These are phyloP conservation scores for Phytophthora capsici DNA, from an alignment of 352 stramenopile genomes.

Conservation along the genomic window DNA sequence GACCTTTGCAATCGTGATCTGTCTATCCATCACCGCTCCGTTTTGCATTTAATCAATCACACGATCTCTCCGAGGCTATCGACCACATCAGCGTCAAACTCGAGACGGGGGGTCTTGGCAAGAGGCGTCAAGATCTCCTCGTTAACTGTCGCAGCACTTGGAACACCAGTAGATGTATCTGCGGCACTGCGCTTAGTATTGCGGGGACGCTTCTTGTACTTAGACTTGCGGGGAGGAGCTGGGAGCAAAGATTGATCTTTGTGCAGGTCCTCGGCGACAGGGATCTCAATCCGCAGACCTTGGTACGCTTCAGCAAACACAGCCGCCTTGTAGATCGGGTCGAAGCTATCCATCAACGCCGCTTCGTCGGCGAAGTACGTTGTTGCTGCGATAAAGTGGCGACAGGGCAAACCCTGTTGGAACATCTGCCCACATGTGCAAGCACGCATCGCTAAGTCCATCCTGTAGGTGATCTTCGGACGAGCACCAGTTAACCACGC, in stretches of 20 bases:
- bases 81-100: slow-evolving; percentile 71
- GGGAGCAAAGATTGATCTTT: slow-evolving; percentile 75
- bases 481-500: slow-evolving; percentile 71
- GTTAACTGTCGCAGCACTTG: slow-evolving; percentile 10
- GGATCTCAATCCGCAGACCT: slow-evolving; percentile 81
- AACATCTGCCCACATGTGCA: slow-evolving; percentile 79
- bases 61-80: slow-evolving; percentile 65
- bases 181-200: slow-evolving; percentile 23
- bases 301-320: slow-evolving; percentile 65
- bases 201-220: slow-evolving; percentile 69
- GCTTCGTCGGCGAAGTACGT: slow-evolving; percentile 67
- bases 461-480: slow-evolving; percentile 73
- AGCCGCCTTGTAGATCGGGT: slow-evolving; percentile 74
- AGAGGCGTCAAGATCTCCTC: slow-evolving; percentile 31
- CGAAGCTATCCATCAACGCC: slow-evolving; percentile 64
- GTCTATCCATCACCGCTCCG: no score
- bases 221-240: slow-evolving; percentile 52
- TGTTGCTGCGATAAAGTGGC: slow-evolving; percentile 75
- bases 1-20: no score
- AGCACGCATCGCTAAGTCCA: slow-evolving; percentile 62
- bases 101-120: slow-evolving; percentile 58
- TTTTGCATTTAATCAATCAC: no score
- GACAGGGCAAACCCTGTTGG: slow-evolving; percentile 79
- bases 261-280: slow-evolving; percentile 65
- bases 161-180: slow-evolving; percentile 2